A percentile compares a stretch with the other conserved stretches of the same genome.
Evolutionary conservation across 345 rosid species (phyloP).

Genomic region (Citrus unshiu): DNA sequence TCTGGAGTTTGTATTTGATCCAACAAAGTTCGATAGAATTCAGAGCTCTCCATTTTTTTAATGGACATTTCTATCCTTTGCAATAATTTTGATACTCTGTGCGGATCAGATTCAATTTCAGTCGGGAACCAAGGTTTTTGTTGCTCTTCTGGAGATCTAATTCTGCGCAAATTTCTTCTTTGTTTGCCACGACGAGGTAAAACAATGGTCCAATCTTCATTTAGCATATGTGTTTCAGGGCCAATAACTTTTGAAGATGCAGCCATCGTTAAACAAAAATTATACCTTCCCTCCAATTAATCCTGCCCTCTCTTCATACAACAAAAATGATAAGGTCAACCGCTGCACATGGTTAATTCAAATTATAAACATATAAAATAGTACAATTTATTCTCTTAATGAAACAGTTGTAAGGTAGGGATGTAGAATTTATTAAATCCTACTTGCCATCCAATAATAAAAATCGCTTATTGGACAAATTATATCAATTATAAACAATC

Average conservation of each 20-base stretch:
- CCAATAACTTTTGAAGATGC: constrained; percentile 36
- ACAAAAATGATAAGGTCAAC: neutral
- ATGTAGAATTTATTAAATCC: no score
- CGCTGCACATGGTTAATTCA: neutral
- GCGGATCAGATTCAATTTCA: constrained; percentile 41
- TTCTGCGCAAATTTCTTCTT: constrained; percentile 28
- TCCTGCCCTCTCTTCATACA: neutral
- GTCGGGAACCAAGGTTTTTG: constrained; percentile 48
- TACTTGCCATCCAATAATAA: no score
- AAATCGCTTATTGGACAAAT: no score
- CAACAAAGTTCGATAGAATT: constrained; percentile 49
- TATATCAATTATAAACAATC: no score
- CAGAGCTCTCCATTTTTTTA: constrained; percentile 50
- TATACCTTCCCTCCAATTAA: neutral
- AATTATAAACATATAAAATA: neutral
- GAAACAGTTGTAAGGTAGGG: no score
- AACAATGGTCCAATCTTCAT: constrained; percentile 83
- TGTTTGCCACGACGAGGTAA: constrained; percentile 47
- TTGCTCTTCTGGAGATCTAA: constrained; percentile 24
- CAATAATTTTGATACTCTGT: constrained; percentile 49
- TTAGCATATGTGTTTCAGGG: constrained; percentile 21
- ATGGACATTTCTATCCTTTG: constrained; percentile 48
- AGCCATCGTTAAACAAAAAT: constrained; percentile 27
- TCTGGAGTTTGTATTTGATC: constrained; percentile 58
- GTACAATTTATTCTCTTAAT: no score